Evolutionary conservation across 495 filamentous ascomycete species (phyloP).

Genomic region (Ramalina peruviana): DNA sequence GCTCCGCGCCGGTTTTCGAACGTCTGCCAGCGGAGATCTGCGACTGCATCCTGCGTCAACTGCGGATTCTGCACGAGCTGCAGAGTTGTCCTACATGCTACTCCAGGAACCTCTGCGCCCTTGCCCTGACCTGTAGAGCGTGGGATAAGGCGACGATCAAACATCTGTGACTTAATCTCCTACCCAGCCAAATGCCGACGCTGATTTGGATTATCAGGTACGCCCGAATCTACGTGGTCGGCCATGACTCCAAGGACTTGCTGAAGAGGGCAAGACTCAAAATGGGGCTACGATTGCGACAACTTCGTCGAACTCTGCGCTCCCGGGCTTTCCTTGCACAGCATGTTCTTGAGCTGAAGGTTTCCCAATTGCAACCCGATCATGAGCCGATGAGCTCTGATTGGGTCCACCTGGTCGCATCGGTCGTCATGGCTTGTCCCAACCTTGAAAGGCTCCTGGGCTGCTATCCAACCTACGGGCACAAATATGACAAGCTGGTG

Average conservation of each 20-base stretch:
- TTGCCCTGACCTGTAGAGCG: slow-evolving; percentile 51
- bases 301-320: slow-evolving; percentile 64
- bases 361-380: slow-evolving; percentile 28
- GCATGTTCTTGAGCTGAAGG: slow-evolving; percentile 59
- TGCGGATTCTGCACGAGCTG: slow-evolving; percentile 35
- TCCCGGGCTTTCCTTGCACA: slow-evolving; percentile 55
- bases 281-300: slow-evolving; percentile 52
- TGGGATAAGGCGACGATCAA: slow-evolving; percentile 53
- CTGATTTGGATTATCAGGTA: slow-evolving; percentile 35
- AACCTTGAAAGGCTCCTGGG: slow-evolving; percentile 67
- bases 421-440: slow-evolving; percentile 74
- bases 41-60: slow-evolving; percentile 38
- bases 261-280: slow-evolving; percentile 55
- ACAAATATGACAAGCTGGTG: slow-evolving; percentile 59
- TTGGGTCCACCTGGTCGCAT: slow-evolving; percentile 60
- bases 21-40: slow-evolving; percentile 42
- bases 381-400: slow-evolving; percentile 39
- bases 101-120: slow-evolving; percentile 56
- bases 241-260: slow-evolving; percentile 47
- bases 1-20: slow-evolving; percentile 26
- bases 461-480: slow-evolving; percentile 53
- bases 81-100: slow-evolving; percentile 59
- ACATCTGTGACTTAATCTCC: slow-evolving; percentile 39
- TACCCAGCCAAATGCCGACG: background rate
- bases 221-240: slow-evolving; percentile 52